Percentiles rank a stretch among this genome's conserved stretches.
Conservation (phyloP, 164 flowering plant genomes). For the Umbilicus rupestris region DNA sequence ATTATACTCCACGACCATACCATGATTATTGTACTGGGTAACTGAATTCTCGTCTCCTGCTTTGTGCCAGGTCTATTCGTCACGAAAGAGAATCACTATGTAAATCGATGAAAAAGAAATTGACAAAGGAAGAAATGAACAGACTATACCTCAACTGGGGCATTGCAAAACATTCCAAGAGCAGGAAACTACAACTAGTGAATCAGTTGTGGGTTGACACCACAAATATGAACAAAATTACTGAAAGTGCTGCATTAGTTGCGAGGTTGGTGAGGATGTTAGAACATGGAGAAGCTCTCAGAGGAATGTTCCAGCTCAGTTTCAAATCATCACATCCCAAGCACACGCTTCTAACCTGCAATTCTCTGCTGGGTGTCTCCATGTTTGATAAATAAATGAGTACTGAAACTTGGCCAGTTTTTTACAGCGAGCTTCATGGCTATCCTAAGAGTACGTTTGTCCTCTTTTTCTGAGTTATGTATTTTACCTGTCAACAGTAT, state of each 20-base stretch:
- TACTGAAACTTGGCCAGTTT: not conserved
- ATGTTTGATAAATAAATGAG: not conserved
- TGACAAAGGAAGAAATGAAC: constrained; percentile 1
- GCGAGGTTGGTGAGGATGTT: constrained; percentile 33
- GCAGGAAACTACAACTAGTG: constrained; percentile 40
- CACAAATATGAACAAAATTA: constrained; percentile 33
- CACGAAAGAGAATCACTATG: constrained; percentile 2
- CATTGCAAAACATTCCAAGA: constrained; percentile 33
- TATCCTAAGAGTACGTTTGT: too few relatives aligned
- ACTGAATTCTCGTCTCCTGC: not conserved
- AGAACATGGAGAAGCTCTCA: constrained; percentile 1
- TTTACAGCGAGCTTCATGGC: not conserved
- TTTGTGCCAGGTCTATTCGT: constrained; percentile 1
- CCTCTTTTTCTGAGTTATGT: too few relatives aligned
- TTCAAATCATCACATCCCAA: constrained; percentile 4
- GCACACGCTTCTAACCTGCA: not conserved
- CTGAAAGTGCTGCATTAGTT: constrained; percentile 44
- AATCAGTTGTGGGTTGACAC: constrained; percentile 30
- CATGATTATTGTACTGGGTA: not conserved
- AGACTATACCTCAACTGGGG: not conserved
- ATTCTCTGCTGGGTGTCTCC: not conserved
- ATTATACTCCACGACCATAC: too few relatives aligned
- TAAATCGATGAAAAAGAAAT: constrained; percentile 3
- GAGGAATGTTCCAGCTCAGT: constrained; percentile 6
- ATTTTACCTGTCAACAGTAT: too few relatives aligned